A percentile compares a stretch with the other conserved stretches of the same genome.
These are phyloP conservation scores for Suillus subalutaceus DNA, from an alignment of 768 basidiomycete species.

Conservation along the genomic window DNA sequence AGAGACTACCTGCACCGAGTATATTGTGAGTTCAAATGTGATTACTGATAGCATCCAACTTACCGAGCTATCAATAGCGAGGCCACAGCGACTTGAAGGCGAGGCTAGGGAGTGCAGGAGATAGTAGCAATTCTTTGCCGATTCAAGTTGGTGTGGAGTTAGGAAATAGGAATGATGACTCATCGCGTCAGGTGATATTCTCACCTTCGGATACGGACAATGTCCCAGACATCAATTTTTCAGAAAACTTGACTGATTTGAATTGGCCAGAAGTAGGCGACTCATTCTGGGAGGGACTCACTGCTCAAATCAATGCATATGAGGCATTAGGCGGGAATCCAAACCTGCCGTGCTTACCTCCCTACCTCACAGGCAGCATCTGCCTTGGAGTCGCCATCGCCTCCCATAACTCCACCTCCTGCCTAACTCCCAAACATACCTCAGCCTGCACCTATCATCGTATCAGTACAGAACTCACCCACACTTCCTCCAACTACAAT, in stretches of 20 bases:
- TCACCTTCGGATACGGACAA: too few species aligned
- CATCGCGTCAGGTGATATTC: not conserved
- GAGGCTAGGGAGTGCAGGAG: not conserved
- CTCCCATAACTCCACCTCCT: not conserved
- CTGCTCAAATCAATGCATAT: not conserved
- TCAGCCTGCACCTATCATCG: not conserved
- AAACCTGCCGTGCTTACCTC: not conserved
- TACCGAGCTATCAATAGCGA: not conserved
- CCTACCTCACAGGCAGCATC: not conserved
- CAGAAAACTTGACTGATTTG: not conserved
- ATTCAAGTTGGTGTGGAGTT: not conserved
- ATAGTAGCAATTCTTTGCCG: too few species aligned
- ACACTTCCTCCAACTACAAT: too few species aligned
- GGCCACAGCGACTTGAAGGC: conserved; percentile 1
- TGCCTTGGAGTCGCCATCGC: not conserved
- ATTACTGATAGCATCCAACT: not conserved
- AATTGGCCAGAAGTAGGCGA: not conserved
- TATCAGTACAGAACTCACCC: not conserved
- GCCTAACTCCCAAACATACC: not conserved
- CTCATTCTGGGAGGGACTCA: not conserved
- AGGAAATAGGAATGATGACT: not conserved
- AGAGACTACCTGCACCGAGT: not conserved
- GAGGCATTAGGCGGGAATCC: not conserved
- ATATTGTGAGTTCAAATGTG: not conserved
- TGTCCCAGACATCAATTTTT: not conserved